Evolutionary conservation across 441 rosid genomes (phyloP).

Genomic region (Kokia cookei): DNA sequence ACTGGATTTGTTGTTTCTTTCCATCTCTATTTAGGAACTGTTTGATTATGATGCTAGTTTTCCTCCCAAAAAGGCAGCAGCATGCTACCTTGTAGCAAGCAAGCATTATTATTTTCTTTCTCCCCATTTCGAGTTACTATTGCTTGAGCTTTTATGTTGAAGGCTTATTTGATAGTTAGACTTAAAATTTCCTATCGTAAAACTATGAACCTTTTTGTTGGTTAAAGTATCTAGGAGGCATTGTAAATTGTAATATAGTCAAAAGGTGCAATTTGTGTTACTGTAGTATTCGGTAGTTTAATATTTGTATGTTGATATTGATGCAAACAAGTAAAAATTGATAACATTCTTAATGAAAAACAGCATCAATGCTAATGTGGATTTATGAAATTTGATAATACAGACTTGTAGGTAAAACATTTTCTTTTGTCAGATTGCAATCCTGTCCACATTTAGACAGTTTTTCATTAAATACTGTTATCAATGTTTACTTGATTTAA

Average conservation of each 20-base stretch:
- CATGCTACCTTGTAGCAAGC: background rate
- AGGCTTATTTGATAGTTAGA: background rate
- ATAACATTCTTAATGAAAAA: background rate
- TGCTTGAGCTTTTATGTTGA: background rate
- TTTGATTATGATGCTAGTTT: background rate
- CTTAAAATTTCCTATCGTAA: background rate
- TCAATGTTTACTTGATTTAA: background rate
- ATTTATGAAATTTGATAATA: background rate
- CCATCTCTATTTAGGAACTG: background rate
- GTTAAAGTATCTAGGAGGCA: background rate
- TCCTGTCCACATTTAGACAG: background rate
- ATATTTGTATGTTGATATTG: background rate
- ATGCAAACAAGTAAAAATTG: background rate
- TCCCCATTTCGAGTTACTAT: background rate
- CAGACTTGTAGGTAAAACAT: background rate
- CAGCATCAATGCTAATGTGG: background rate
- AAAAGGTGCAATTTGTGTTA: background rate
- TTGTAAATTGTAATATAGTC: background rate
- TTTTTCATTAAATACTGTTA: background rate
- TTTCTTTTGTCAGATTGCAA: background rate
- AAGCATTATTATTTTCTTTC: background rate
- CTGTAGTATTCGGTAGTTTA: background rate
- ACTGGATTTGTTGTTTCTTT: background rate
- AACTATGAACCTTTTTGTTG: background rate
- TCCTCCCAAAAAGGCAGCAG: background rate